Conservation (phyloP, 305 asterid genomes). For the Fraxinus dipetala region DNA sequence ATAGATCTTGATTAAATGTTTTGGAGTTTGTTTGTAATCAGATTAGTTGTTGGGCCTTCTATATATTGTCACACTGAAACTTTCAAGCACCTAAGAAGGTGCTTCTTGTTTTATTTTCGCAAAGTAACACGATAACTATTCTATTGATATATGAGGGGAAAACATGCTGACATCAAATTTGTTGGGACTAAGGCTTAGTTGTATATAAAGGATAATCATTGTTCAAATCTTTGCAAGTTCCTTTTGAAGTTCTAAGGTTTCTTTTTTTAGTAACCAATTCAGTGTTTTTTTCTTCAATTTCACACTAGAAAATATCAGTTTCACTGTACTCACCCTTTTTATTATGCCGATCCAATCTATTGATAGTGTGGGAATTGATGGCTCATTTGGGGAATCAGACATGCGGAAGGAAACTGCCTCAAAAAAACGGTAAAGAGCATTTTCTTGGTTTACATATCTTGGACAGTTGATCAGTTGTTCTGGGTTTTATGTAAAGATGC, state of each 20-base stretch:
- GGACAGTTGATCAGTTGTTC: background rate
- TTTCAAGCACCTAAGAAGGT: background rate
- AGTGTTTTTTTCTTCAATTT: background rate
- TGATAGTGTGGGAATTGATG: constrained; percentile 64
- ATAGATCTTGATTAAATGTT: background rate
- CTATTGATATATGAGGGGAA: background rate
- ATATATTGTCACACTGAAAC: background rate
- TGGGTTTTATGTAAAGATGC: background rate
- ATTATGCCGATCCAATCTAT: constrained; percentile 15
- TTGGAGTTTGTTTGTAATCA: background rate
- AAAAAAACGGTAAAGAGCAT: constrained; percentile 57
- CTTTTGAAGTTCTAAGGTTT: background rate
- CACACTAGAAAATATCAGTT: background rate
- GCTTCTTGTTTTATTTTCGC: background rate
- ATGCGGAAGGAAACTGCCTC: constrained; percentile 37
- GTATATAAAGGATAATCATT: background rate
- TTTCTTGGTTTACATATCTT: background rate
- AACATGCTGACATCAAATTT: background rate
- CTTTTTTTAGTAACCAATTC: background rate
- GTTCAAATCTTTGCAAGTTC: constrained; percentile 7
- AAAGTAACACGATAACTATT: background rate
- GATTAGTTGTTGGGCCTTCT: background rate
- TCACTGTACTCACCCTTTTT: constrained; percentile 2
- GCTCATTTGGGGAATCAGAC: constrained; percentile 52
- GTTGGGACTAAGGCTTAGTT: background rate